A percentile compares a stretch with the other conserved stretches of the same genome.
Evolutionary conservation across 2,329 filamentous ascomycete genomes (phyloP).

Genomic region (Rutstroemia sydowiana): DNA sequence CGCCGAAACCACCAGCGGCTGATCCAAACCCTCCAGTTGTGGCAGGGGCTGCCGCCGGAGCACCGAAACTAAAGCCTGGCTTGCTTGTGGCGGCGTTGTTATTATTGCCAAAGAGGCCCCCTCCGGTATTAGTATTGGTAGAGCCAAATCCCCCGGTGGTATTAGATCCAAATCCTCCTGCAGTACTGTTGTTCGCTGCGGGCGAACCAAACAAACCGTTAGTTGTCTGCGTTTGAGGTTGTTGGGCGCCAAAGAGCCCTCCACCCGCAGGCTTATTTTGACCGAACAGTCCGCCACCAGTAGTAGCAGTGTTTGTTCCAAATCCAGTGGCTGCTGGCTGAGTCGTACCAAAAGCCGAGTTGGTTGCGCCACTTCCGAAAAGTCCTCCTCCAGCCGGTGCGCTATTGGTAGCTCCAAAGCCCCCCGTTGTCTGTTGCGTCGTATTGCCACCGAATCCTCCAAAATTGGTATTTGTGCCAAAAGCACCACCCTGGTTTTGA

Average conservation of each 20-base stretch:
- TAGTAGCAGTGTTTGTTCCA: slow-evolving; percentile 33
- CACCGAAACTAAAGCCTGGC: slow-evolving; percentile 28
- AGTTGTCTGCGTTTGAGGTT: slow-evolving; percentile 22
- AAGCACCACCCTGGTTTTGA: slow-evolving; percentile 76
- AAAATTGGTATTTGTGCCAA: slow-evolving; percentile 42
- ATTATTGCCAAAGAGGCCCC: slow-evolving; percentile 25
- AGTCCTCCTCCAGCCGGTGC: slow-evolving; percentile 30
- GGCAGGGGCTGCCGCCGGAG: slow-evolving; percentile 15
- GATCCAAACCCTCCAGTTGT: slow-evolving; percentile 24
- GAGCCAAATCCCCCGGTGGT: slow-evolving; percentile 29
- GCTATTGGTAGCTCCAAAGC: slow-evolving; percentile 22
- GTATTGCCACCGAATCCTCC: slow-evolving; percentile 29
- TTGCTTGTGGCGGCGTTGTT: slow-evolving; percentile 34
- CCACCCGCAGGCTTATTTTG: slow-evolving; percentile 30
- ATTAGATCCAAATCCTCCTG: slow-evolving; percentile 10
- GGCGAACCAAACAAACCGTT: slow-evolving; percentile 23
- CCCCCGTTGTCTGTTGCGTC: slow-evolving; percentile 17
- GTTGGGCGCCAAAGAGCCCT: slow-evolving; percentile 37
- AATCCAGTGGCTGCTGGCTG: slow-evolving; percentile 40
- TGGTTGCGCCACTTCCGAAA: slow-evolving; percentile 34
- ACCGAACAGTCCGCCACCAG: slow-evolving; percentile 36
- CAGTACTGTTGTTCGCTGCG: no score
- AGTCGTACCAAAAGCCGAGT: slow-evolving; percentile 39
- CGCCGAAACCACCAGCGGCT: slow-evolving; percentile 22
- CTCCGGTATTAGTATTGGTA: slow-evolving; percentile 25